These are phyloP conservation scores for Scedosporium minutisporum DNA, from an alignment of 2,329 filamentous ascomycete genomes.

Conservation along the genomic window DNA sequence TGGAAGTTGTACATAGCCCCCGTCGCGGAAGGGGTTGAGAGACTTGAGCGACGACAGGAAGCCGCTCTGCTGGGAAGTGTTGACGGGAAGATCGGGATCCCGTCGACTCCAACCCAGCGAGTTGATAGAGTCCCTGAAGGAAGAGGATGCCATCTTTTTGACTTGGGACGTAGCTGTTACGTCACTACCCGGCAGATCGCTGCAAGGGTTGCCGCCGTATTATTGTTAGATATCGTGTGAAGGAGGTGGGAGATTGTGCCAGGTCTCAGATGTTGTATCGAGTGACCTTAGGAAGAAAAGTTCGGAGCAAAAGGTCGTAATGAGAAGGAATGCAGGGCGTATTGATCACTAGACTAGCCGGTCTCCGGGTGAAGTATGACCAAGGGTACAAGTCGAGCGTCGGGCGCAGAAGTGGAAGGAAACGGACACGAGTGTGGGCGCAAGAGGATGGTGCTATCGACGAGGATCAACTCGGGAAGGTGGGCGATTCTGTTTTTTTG, in stretches of 20 bases:
- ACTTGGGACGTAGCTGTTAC: background rate
- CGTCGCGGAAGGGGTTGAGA: constrained; percentile 76
- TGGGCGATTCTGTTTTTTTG: background rate
- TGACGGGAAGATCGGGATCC: constrained; percentile 65
- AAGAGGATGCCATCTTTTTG: constrained; percentile 65
- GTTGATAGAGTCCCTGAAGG: constrained; percentile 91
- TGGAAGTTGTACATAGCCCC: constrained; percentile 84
- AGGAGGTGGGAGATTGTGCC: background rate
- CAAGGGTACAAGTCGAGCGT: background rate
- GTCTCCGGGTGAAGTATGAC: background rate
- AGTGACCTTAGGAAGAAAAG: background rate
- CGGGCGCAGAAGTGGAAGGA: background rate
- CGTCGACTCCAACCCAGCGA: constrained; percentile 90
- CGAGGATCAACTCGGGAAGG: background rate
- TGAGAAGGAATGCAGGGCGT: background rate
- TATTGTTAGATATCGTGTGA: background rate
- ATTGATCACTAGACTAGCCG: background rate
- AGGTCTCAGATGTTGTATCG: background rate
- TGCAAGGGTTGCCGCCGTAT: background rate
- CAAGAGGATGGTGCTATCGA: background rate
- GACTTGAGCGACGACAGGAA: constrained; percentile 74
- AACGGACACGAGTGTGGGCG: background rate
- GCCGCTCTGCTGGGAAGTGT: constrained; percentile 59
- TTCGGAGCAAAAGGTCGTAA: background rate
- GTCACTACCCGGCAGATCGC: constrained; percentile 1